Percentiles rank a stretch among this genome's conserved stretches.
These are phyloP conservation scores for Aspergillus ellipticus DNA, from an alignment of 495 filamentous ascomycete genomes.

Conservation along the genomic window DNA sequence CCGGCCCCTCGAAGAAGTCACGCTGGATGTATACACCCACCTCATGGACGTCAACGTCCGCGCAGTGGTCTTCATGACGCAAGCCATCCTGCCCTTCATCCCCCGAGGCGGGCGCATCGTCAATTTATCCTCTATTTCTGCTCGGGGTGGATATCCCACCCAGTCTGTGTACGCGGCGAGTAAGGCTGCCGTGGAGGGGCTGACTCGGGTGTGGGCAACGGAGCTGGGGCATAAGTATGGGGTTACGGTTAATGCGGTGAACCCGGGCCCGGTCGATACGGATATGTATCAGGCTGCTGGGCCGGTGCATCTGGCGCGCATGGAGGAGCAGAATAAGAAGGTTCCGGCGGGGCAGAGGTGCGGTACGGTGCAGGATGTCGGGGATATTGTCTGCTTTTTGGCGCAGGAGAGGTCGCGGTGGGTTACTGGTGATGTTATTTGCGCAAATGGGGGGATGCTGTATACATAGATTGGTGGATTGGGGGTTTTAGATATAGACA, in stretches of 20 bases:
- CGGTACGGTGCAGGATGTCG: constrained; percentile 39
- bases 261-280: constrained; percentile 37
- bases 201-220: constrained; percentile 28
- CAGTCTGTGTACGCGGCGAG: constrained; percentile 27
- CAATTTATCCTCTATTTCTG: constrained; percentile 41
- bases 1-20: constrained; percentile 17
- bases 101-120: constrained; percentile 41
- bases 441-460: constrained; percentile 41
- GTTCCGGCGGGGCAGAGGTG: constrained; percentile 27
- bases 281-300: constrained; percentile 27
- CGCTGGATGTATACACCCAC: constrained; percentile 11
- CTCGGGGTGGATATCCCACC: constrained; percentile 23
- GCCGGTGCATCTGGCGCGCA: constrained; percentile 14
- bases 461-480: constrained; percentile 6
- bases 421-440: constrained; percentile 49
- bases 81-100: constrained; percentile 39
- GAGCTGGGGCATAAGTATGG: constrained; percentile 31
- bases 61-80: constrained; percentile 34
- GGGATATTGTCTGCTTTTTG: constrained; percentile 44
- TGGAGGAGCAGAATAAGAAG: constrained; percentile 23
- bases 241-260: constrained; percentile 35
- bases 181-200: constrained; percentile 31
- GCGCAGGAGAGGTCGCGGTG: constrained; percentile 46
- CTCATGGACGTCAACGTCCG: constrained; percentile 32
- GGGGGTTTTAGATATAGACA: no score